Conservation (phyloP, 106 monocot genomes). For the Apostasia shenzhenica region DNA sequence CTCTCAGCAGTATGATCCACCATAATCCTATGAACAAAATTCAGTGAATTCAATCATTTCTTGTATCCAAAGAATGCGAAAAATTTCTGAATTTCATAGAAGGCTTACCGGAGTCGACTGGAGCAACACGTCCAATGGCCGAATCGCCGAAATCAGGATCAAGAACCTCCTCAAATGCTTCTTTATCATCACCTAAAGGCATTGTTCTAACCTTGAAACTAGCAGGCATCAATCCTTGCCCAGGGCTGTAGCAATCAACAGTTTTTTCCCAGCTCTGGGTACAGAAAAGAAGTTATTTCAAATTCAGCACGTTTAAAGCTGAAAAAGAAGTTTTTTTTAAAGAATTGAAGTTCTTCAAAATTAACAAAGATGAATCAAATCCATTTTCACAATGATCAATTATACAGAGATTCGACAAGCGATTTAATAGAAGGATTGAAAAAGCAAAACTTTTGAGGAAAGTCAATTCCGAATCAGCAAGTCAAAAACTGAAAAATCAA, state of each 20-base stretch:
- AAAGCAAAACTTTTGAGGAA: no score
- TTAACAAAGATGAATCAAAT: background rate
- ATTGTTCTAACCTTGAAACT: slow-evolving; percentile 81
- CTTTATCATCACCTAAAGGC: slow-evolving; percentile 56
- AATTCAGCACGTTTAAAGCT: no score
- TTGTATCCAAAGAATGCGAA: background rate
- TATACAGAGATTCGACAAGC: background rate
- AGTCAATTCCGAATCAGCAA: no score
- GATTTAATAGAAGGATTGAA: no score
- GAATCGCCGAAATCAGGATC: slow-evolving; percentile 97
- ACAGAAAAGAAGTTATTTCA: background rate
- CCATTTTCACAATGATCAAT: background rate
- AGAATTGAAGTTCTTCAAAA: no score
- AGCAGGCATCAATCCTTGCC: slow-evolving; percentile 94
- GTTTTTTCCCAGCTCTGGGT: slow-evolving; percentile 97
- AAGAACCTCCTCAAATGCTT: slow-evolving; percentile 66
- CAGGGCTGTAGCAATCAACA: slow-evolving; percentile 95
- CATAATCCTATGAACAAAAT: slow-evolving; percentile 53
- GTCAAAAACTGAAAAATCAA: no score
- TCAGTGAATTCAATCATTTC: background rate
- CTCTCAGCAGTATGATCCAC: slow-evolving; percentile 96
- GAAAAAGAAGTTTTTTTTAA: no score
- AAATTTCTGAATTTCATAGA: background rate
- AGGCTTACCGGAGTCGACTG: slow-evolving; percentile 82
- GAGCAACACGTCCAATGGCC: slow-evolving; percentile 87